phyloP scores from a whole-genome alignment of 768 basidiomycete genomes.

The Leccinum broughii region DNA sequence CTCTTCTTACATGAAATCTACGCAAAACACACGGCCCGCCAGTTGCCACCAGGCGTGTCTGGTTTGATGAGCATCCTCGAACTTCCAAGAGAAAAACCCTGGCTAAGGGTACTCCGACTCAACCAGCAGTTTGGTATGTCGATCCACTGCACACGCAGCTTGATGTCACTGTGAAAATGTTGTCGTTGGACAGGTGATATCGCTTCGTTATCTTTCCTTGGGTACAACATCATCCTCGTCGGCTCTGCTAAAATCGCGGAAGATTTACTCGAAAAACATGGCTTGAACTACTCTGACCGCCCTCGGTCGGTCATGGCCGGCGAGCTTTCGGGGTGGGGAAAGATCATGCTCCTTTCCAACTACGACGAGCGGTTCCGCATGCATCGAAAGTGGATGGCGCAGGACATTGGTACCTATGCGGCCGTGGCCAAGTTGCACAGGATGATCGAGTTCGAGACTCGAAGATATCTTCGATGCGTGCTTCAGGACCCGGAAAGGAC shows the following conservation, averaged over 20 bases:
- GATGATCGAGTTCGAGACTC: slow-evolving; percentile 22
- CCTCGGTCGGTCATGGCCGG: slow-evolving; percentile 23
- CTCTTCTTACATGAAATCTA: slow-evolving; percentile 2
- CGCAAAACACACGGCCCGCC: not conserved
- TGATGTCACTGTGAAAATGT: not conserved
- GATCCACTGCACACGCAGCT: not conserved
- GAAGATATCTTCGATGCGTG: slow-evolving; percentile 8
- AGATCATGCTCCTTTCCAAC: slow-evolving; percentile 20
- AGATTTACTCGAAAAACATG: slow-evolving; percentile 49
- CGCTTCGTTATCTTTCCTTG: slow-evolving; percentile 10
- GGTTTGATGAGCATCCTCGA: slow-evolving; percentile 14
- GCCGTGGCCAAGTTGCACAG: slow-evolving; percentile 12
- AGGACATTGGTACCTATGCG: slow-evolving; percentile 13
- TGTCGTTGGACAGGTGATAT: slow-evolving; percentile 14
- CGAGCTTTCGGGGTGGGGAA: slow-evolving; percentile 22
- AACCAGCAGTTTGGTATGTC: slow-evolving; percentile 14
- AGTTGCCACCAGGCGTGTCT: slow-evolving; percentile 18
- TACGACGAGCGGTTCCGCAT: slow-evolving; percentile 16
- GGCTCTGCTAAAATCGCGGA: slow-evolving; percentile 42
- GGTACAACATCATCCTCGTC: slow-evolving; percentile 42
- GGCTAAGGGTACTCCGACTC: slow-evolving; percentile 12
- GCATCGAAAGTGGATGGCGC: slow-evolving; percentile 22
- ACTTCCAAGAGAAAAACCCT: slow-evolving; percentile 11
- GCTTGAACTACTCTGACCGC: slow-evolving; percentile 40
- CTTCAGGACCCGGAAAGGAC: slow-evolving; percentile 6